A percentile compares a stretch with the other conserved stretches of the same genome.
Evolutionary conservation across 768 basidiomycete species (phyloP).

Genomic region (Pulveroboletus sp.): DNA sequence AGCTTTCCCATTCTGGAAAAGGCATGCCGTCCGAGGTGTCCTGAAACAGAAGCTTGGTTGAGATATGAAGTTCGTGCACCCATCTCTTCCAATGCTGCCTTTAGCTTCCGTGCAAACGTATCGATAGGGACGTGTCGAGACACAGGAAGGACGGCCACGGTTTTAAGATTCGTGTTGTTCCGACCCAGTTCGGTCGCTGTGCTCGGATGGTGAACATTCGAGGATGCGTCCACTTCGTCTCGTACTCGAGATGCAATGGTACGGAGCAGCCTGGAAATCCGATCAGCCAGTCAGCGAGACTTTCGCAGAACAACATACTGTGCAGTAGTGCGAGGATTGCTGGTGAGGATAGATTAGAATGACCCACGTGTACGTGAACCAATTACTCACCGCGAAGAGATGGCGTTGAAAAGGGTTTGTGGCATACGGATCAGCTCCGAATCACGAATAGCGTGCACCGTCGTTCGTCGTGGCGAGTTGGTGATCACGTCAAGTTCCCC

Average conservation of each 20-base stretch:
- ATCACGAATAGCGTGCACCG: slow-evolving; percentile 96
- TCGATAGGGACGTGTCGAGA: slow-evolving; percentile 86
- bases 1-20: slow-evolving; percentile 97
- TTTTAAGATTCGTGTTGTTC: slow-evolving; percentile 87
- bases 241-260: slow-evolving; percentile 93
- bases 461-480: slow-evolving; percentile 78
- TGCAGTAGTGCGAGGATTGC: slow-evolving; percentile 82
- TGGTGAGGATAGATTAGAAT: slow-evolving; percentile 24
- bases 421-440: slow-evolving; percentile 97
- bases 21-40: slow-evolving; percentile 89
- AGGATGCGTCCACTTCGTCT: slow-evolving; percentile 68
- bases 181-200: slow-evolving; percentile 59
- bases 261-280: slow-evolving; percentile 54
- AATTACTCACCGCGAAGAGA: slow-evolving; percentile 66
- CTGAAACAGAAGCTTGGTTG: slow-evolving; percentile 89
- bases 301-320: slow-evolving; percentile 45
- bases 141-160: slow-evolving; percentile 87
- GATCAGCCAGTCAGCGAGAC: not conserved
- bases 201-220: slow-evolving; percentile 47
- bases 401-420: slow-evolving; percentile 95
- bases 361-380: not conserved
- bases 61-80: slow-evolving; percentile 92
- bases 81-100: slow-evolving; percentile 82
- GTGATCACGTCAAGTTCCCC: slow-evolving; percentile 98
- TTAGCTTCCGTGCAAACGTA: slow-evolving; percentile 85